Conservation (phyloP, 2,329 filamentous ascomycete species). For the Diplodia intermedia region DNA sequence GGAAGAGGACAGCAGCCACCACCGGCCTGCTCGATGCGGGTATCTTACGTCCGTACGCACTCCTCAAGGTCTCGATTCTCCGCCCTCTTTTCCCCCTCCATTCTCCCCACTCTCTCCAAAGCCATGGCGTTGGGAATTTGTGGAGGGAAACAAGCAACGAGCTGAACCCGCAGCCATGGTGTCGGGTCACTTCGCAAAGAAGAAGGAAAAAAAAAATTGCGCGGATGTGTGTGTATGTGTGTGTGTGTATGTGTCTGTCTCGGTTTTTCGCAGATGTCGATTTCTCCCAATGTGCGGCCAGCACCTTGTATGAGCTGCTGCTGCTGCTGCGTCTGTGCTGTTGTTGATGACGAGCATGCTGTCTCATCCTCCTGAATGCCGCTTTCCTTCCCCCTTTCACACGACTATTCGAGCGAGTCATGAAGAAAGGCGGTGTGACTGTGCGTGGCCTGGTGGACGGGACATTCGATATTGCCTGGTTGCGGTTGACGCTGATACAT, state of each 20-base stretch:
- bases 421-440: slow-evolving; percentile 23
- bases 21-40: background rate
- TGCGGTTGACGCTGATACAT: background rate
- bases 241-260: background rate
- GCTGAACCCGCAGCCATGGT: background rate
- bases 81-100: background rate
- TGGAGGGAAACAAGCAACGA: background rate
- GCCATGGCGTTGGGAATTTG: slow-evolving; percentile 2
- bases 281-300: background rate
- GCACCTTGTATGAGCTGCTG: background rate
- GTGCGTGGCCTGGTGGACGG: background rate
- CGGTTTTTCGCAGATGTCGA: background rate
- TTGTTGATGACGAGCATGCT: background rate
- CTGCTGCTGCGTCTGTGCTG: background rate
- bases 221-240: background rate
- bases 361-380: too few species aligned
- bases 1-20: background rate
- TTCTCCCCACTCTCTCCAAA: background rate
- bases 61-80: background rate
- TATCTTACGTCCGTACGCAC: background rate
- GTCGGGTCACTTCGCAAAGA: background rate
- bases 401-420: background rate
- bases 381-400: too few species aligned
- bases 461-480: background rate
- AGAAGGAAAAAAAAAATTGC: too few species aligned